Conservation (phyloP, 1,284 basidiomycete species). For the Cryptococcus sp. region DNA sequence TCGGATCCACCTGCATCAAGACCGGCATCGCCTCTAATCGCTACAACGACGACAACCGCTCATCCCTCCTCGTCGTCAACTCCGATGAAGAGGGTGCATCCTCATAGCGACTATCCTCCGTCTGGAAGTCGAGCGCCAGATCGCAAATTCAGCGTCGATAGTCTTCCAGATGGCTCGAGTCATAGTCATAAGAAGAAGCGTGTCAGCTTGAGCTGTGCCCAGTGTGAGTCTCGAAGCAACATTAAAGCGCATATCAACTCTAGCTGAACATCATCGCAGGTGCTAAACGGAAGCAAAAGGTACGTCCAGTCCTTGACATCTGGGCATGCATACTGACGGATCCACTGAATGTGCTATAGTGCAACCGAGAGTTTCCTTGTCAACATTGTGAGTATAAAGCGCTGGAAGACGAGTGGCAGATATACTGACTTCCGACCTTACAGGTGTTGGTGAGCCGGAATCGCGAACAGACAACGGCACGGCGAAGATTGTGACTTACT, state of each 20-base stretch:
- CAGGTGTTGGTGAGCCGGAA: constrained; percentile 29
- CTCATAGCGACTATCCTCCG: constrained; percentile 11
- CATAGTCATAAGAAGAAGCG: constrained; percentile 49
- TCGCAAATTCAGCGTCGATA: constrained; percentile 24
- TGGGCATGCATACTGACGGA: background rate
- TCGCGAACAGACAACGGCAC: background rate
- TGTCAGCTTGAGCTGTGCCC: constrained; percentile 52
- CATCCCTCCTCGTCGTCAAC: constrained; percentile 12
- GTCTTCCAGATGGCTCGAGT: background rate
- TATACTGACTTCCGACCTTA: background rate
- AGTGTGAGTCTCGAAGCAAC: constrained; percentile 40
- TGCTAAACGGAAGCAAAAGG: constrained; percentile 52
- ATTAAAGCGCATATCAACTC: background rate
- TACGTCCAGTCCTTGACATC: constrained; percentile 12
- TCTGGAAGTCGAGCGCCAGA: constrained; percentile 17
- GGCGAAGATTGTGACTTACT: background rate
- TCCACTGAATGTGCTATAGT: constrained; percentile 27
- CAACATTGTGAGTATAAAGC: constrained; percentile 47
- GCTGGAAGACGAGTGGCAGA: background rate
- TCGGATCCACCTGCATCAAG: background rate
- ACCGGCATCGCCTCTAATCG: background rate
- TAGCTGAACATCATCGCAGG: constrained; percentile 26
- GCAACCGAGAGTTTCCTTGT: constrained; percentile 54
- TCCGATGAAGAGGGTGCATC: constrained; percentile 22
- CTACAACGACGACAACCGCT: background rate